Conservation (phyloP, 768 basidiomycete genomes). For the Kwoniella botswanensis region DNA sequence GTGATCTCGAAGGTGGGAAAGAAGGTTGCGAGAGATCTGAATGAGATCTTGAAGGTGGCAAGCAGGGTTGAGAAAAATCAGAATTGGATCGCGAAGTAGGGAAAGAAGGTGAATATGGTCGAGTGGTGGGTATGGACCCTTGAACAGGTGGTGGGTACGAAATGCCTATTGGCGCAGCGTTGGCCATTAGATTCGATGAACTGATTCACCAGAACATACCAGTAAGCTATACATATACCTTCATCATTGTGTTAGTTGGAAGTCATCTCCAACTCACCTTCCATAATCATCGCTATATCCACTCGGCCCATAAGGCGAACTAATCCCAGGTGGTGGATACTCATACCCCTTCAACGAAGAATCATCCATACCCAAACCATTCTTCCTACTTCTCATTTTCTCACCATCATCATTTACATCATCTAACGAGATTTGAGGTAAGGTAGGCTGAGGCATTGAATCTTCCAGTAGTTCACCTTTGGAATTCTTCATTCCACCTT, state of each 20-base stretch:
- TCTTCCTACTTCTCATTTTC: conserved; percentile 3
- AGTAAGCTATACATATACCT: conserved; percentile 2
- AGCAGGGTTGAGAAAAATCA: conserved; percentile 1
- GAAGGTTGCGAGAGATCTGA: background rate
- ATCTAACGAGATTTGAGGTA: conserved; percentile 87
- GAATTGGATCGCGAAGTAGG: conserved; percentile 1
- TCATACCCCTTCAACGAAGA: conserved; percentile 14
- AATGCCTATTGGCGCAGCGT: conserved; percentile 46
- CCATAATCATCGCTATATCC: conserved; percentile 38
- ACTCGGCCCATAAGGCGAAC: background rate
- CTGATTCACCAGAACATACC: conserved; percentile 17
- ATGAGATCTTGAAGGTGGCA: conserved; percentile 10
- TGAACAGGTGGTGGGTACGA: conserved; percentile 46
- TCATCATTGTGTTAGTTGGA: background rate
- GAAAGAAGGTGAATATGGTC: background rate
- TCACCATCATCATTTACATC: conserved; percentile 63
- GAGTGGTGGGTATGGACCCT: background rate
- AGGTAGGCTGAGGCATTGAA: conserved; percentile 88
- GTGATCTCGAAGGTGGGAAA: conserved; percentile 15
- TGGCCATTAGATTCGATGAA: conserved; percentile 37
- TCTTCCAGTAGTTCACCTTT: conserved; percentile 80
- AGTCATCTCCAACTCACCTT: conserved; percentile 22
- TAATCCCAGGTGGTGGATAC: conserved; percentile 15
- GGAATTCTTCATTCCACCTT: conserved; percentile 90
- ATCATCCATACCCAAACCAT: conserved; percentile 12